Base-by-base conservation (phyloP, 1,284 basidiomycete species). In the Boletus smithii region DNA sequence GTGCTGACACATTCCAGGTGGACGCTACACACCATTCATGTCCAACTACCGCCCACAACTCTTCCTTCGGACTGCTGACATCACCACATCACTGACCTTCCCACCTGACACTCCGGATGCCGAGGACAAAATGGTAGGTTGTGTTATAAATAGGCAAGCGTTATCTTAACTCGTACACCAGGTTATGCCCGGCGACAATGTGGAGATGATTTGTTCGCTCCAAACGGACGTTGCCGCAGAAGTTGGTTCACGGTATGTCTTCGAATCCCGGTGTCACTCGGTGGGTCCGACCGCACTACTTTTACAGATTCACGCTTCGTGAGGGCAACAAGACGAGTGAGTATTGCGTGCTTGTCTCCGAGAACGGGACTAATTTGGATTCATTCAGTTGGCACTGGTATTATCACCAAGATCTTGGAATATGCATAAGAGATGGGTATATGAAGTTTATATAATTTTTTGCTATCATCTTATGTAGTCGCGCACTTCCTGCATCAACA, bases 161-260 rank as follows among this genome's bases (percentile, higher is more conserved):
- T 26, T 26, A 27, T 26, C 54, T 30, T 54, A 23, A 51, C 45
- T 44, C 13, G 43, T 33, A n/a, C 22, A 20, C 32, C 67, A 94
- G 81, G 89, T 98, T 61, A 97, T 98, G 92, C 95, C 95, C 44
- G 95, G 97, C 61, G 97, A 99, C 76, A 97, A 97, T 63, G 86
- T 99, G 51, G 94, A 97, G 72, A 87, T 99, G 75, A 76, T 91
- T 49, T 92, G 90, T 61, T 78, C 85, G 39, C 80, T 99, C 35
- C 79, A 88, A 26, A 85, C 89, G 67, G 92, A 97, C 68, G 85
- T 97, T 55, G 94, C 94, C 34, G 81, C 93, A 48, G 95, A 99
- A 73, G 77, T 84, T 57, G 95, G 95, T 51, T 88, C 89, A 58
- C 85, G 95, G 74, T 84, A 60, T 55, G 80, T 68, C 42, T 24